Conservation (phyloP, 2,329 filamentous ascomycete genomes). For the Cladosporium sp. region DNA sequence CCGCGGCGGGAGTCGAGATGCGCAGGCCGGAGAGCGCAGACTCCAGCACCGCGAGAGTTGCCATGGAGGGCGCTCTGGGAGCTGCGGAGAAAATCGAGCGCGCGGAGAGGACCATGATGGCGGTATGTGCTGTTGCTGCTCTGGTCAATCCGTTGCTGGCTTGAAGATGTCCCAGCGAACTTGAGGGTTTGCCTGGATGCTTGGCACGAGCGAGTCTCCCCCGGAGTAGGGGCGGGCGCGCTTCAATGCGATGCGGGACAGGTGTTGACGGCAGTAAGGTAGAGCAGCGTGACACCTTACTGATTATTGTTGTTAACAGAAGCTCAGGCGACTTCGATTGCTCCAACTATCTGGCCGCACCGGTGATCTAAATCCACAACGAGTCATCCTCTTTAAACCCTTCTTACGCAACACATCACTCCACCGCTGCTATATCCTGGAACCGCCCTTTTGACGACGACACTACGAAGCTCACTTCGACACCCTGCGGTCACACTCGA, state of each 20-base stretch:
- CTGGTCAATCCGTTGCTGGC: no score
- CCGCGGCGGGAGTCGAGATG: conserved; percentile 20
- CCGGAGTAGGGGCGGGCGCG: not conserved
- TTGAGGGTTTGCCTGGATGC: conserved; percentile 1
- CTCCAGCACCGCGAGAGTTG: conserved; percentile 26
- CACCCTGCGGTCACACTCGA: not conserved
- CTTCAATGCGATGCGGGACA: conserved; percentile 8
- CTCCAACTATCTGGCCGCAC: no score
- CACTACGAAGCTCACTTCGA: not conserved
- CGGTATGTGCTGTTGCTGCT: not conserved
- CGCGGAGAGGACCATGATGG: conserved; percentile 11
- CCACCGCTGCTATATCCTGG: conserved; percentile 6
- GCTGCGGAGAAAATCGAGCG: conserved; percentile 4
- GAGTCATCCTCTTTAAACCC: no score
- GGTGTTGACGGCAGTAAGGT: conserved; percentile 13
- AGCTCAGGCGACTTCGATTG: no score
- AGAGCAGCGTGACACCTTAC: no score
- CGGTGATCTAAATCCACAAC: no score
- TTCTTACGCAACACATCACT: no score
- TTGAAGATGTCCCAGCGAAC: no score
- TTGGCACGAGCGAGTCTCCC: conserved; percentile 13
- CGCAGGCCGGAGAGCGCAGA: conserved; percentile 29
- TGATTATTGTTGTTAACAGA: no score
- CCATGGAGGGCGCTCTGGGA: conserved; percentile 24
- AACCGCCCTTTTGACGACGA: conserved; percentile 6